A percentile compares a stretch with the other conserved stretches of the same genome.
Evolutionary conservation across 75 land plant species (phyloP).

Genomic region (Isoetes taiwanensis): DNA sequence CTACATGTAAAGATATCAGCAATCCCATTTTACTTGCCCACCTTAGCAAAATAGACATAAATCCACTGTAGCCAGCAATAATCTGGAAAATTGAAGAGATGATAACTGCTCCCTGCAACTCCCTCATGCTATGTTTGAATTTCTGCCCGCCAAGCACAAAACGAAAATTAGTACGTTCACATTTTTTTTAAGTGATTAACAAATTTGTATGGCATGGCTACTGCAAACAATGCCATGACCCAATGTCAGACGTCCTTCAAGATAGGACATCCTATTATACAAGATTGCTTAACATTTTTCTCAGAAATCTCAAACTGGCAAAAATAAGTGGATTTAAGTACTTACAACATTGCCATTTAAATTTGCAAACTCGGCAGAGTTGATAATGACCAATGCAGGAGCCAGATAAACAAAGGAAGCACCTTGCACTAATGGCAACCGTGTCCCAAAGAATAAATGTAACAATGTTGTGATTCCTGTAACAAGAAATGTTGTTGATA

Average conservation of each 20-base stretch:
- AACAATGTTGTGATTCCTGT: not conserved
- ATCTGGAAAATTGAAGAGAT: conserved; percentile 67
- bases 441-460: not conserved
- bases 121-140: conserved; percentile 86
- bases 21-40: conserved; percentile 15
- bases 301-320: too few relatives aligned
- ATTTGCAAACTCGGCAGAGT: not conserved
- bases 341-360: not conserved
- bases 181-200: too few relatives aligned
- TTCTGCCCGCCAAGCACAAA: conserved; percentile 32
- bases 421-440: conserved; percentile 4
- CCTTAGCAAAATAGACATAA: conserved; percentile 83
- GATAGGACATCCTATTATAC: too few relatives aligned
- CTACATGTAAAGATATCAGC: not conserved
- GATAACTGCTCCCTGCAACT: conserved; percentile 92
- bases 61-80: conserved; percentile 77
- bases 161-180: too few relatives aligned
- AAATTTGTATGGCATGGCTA: too few relatives aligned
- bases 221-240: too few relatives aligned
- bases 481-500: not conserved
- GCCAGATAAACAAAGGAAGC: conserved; percentile 1
- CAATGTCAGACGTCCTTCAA: too few relatives aligned
- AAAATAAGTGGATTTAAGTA: too few relatives aligned
- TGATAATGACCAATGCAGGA: conserved; percentile 1
- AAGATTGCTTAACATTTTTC: too few relatives aligned